Evolutionary conservation across 768 basidiomycete species (phyloP), one percentile per base, ranked within the genome.

Genomic region (Phanerodontia chrysosporium): DNA sequence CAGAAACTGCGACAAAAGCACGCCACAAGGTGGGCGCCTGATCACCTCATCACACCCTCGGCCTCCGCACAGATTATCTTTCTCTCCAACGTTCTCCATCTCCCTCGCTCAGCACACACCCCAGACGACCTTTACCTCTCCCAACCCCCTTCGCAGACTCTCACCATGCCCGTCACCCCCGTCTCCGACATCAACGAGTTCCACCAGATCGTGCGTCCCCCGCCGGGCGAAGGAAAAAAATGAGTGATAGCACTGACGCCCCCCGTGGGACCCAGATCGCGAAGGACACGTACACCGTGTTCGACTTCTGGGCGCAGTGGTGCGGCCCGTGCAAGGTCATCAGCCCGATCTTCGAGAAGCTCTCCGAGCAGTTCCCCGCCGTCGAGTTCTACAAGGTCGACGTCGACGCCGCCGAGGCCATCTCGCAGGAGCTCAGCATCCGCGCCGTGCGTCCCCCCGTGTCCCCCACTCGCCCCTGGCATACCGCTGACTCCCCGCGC

Each of bases 281-380:
- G 65, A 69, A 75, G 57, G 76, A 74, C 59, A 78, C 77, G 64
- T 71, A 74, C 61, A 72, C 77, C 62, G 67, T 86, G 18, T 76
- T 90, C 66, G 86, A 90, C 72, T 89, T 90, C 73, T 87, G 85
- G 85, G 89, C 89, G 42, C 80, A 81, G 1, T 89, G 89, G 88
- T 89, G 84, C 71, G 86, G 86, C 16, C 87, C 87, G 14, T 89
- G 87, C 82, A 77, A 73, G 57, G 62, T 76, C 42, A 88, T 90
- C 72, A 80, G 81, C 21, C 88, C 88, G 55, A 66, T 86, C 44
- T 84, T 89, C 63, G 84, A 87, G 69, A 75, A 78, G 62, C 66
- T 86, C n/a, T 76, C 83, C 2, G 62, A 73, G 0, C 45, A 66
- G 12, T 63, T 64, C 54, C 60, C 70, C 2, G 73, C 68, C 13